phyloP scores from a whole-genome alignment of 1,139 yeast genomes.

The Taphrina deformans region DNA sequence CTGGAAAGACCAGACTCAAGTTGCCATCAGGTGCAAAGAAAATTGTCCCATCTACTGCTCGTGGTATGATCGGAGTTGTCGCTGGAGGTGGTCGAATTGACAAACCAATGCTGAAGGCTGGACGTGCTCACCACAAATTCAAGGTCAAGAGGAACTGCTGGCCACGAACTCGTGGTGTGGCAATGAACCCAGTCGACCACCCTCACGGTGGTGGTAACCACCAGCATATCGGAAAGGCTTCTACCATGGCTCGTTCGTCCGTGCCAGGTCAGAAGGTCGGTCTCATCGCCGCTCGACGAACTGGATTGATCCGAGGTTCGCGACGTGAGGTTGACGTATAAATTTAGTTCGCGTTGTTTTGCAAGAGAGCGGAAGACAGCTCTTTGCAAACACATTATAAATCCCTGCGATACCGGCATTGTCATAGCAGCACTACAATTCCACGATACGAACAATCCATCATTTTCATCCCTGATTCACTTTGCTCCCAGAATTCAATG shows the following conservation, averaged over 20 bases:
- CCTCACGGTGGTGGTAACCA: slow-evolving; percentile 99
- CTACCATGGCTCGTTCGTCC: slow-evolving; percentile 99
- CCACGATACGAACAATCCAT: slow-evolving; percentile 1
- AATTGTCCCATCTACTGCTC: slow-evolving; percentile 89
- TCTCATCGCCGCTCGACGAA: slow-evolving; percentile 99
- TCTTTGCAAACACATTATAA: background rate
- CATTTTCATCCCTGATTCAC: background rate
- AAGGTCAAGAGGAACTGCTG: slow-evolving; percentile 98
- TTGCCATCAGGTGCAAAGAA: slow-evolving; percentile 99
- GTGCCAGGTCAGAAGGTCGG: slow-evolving; percentile 99
- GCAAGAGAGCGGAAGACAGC: background rate
- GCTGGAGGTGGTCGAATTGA: slow-evolving; percentile 99
- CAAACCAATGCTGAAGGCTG: slow-evolving; percentile 98
- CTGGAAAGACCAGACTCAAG: slow-evolving; percentile 98
- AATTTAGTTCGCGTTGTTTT: background rate
- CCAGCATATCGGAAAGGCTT: slow-evolving; percentile 88
- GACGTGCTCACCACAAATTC: slow-evolving; percentile 99
- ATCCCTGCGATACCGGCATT: slow-evolving; percentile 1
- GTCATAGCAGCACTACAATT: background rate
- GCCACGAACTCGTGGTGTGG: slow-evolving; percentile 99
- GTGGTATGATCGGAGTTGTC: slow-evolving; percentile 99
- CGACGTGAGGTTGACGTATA: slow-evolving; percentile 80
- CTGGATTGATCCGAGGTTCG: slow-evolving; percentile 99
- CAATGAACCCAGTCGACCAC: slow-evolving; percentile 99
- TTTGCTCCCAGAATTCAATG: too few species aligned